These are phyloP conservation scores for Apophysomyces sp. DNA, from an alignment of 371 early-diverging fungal species.

Conservation along the genomic window DNA sequence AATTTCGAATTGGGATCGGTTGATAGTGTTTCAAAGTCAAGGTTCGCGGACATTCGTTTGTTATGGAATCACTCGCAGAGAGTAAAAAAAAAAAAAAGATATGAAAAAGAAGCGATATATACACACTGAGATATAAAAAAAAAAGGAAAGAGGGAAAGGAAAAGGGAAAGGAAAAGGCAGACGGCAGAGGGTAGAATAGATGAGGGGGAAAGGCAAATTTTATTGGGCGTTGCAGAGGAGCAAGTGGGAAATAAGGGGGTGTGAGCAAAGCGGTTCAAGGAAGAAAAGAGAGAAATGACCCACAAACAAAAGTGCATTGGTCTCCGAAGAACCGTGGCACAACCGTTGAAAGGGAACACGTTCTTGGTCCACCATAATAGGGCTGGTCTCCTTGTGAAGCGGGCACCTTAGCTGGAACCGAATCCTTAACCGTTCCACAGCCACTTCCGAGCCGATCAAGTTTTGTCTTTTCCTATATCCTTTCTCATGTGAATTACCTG, in stretches of 20 bases:
- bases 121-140: constrained; percentile 1
- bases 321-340: background rate
- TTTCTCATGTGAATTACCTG: background rate
- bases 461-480: background rate
- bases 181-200: background rate
- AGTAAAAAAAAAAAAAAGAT: constrained; percentile 1
- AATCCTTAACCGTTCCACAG: background rate
- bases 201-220: background rate
- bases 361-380: background rate
- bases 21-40: constrained; percentile 16
- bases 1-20: constrained; percentile 9
- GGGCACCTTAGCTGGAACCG: background rate
- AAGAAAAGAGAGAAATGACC: background rate
- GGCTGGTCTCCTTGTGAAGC: background rate
- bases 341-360: background rate
- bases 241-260: constrained; percentile 3
- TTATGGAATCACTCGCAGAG: background rate
- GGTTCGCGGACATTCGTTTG: constrained; percentile 12
- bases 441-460: constrained; percentile 1
- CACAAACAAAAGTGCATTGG: background rate
- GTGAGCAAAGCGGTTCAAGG: background rate
- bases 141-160: background rate
- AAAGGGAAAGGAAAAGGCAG: background rate
- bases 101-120: background rate
- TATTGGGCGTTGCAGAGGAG: constrained; percentile 1